A percentile compares a stretch with the other conserved stretches of the same genome.
These are phyloP conservation scores for Cornus florida DNA, from an alignment of 148 eudicot species.

Conservation along the genomic window DNA sequence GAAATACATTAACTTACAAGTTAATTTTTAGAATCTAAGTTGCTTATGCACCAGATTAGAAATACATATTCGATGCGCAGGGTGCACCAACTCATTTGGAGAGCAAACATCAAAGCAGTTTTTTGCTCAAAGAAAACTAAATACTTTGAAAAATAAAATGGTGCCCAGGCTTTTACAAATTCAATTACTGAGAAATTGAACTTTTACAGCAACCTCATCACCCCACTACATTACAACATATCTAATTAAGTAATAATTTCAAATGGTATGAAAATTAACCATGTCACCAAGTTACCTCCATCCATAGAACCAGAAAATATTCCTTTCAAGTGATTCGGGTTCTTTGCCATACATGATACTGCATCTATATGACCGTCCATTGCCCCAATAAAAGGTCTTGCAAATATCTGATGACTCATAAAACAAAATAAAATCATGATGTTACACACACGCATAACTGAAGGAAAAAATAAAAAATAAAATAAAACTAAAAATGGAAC, in stretches of 20 bases:
- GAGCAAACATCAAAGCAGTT: not conserved
- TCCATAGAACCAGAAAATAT: constrained; percentile 93
- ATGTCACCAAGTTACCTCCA: constrained; percentile 68
- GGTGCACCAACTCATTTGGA: not conserved
- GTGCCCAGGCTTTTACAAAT: not conserved
- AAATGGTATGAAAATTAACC: not conserved
- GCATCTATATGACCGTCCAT: constrained; percentile 90
- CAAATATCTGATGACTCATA: constrained; percentile 57
- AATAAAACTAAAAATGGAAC: not conserved
- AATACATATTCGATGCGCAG: no score
- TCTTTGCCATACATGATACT: constrained; percentile 89
- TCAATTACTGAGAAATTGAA: not conserved
- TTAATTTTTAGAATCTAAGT: no score
- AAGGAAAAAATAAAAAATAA: no score
- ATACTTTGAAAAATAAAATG: not conserved
- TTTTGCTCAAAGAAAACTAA: not conserved
- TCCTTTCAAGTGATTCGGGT: constrained; percentile 72
- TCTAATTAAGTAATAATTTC: not conserved
- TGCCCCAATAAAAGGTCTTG: constrained; percentile 86
- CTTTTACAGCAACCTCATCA: not conserved
- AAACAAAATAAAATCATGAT: constrained; percentile 2
- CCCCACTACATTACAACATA: not conserved
- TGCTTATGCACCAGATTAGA: no score
- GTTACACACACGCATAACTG: not conserved
- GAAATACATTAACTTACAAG: no score